These are phyloP conservation scores for Ilex asprella DNA, from an alignment of 257 asterid genomes.

Conservation along the genomic window DNA sequence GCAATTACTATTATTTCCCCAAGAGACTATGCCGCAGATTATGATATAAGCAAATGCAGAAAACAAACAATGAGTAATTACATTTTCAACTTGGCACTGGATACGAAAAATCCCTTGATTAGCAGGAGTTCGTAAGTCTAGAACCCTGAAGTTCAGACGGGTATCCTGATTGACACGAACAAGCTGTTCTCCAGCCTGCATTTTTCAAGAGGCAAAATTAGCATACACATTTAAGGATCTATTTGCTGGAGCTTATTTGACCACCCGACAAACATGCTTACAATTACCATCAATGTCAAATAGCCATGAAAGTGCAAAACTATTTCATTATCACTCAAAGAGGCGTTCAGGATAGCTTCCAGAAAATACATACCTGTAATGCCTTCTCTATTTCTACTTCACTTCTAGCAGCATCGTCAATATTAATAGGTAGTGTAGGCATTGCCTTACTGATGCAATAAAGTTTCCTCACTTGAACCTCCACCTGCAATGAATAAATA, in stretches of 20 bases:
- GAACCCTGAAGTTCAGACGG: conserved; percentile 70
- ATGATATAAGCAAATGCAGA: no score
- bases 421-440: conserved; percentile 51
- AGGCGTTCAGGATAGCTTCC: no score
- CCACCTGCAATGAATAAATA: conserved; percentile 41
- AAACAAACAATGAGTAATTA: conserved; percentile 16
- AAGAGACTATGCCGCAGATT: no score
- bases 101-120: conserved; percentile 80
- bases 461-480: conserved; percentile 66
- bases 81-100: conserved; percentile 70
- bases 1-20: no score
- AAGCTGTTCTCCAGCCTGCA: conserved; percentile 78
- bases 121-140: conserved; percentile 86
- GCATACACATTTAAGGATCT: neutral
- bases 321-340: no score
- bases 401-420: conserved; percentile 85
- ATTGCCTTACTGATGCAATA: conserved; percentile 55
- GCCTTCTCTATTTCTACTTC: conserved; percentile 67
- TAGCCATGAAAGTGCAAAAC: no score
- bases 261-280: no score
- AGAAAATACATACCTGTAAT: conserved; percentile 34
- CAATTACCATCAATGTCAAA: no score
- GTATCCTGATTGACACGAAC: conserved; percentile 93
- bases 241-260: neutral
- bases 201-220: conserved; percentile 4